Conservation (phyloP, 192 early-diverging fungal species). For the Coemansia sp. region DNA sequence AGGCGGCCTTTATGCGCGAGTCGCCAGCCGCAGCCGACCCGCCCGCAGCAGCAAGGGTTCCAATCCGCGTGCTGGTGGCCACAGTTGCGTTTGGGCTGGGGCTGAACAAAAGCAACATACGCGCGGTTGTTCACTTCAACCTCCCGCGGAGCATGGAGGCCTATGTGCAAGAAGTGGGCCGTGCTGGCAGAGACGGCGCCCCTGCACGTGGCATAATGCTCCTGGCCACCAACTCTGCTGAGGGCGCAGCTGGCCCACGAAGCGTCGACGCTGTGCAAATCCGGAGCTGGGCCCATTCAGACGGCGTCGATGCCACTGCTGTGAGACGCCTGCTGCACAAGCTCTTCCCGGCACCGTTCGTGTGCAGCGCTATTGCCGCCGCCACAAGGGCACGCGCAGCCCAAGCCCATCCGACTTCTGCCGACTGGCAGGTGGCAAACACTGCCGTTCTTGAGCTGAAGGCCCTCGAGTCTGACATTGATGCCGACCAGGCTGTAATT, state of each 20-base stretch:
- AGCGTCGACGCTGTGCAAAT: constrained; percentile 3
- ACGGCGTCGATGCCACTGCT: not conserved
- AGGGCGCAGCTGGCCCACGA: not conserved
- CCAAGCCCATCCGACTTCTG: not conserved
- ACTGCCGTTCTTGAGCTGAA: constrained; percentile 30
- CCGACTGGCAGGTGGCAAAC: constrained; percentile 11
- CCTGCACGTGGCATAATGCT: constrained; percentile 57
- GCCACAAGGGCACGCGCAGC: not conserved
- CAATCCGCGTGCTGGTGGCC: constrained; percentile 69
- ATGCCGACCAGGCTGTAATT: constrained; percentile 34
- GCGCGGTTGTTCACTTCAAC: constrained; percentile 74
- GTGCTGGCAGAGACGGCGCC: constrained; percentile 66
- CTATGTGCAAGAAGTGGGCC: constrained; percentile 77
- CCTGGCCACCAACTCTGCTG: constrained; percentile 36
- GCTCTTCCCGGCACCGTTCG: not conserved
- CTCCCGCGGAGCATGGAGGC: constrained; percentile 74
- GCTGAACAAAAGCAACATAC: constrained; percentile 71
- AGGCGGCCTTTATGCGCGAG: constrained; percentile 67
- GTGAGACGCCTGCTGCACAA: constrained; percentile 8
- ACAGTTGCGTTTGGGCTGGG: constrained; percentile 81
- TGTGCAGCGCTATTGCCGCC: constrained; percentile 3
- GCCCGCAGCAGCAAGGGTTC: not conserved
- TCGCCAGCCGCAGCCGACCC: not conserved
- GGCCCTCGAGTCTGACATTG: constrained; percentile 27
- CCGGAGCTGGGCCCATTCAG: constrained; percentile 15